These are phyloP conservation scores for Lentinula sp. DNA, from an alignment of 768 basidiomycete species.

Conservation along the genomic window DNA sequence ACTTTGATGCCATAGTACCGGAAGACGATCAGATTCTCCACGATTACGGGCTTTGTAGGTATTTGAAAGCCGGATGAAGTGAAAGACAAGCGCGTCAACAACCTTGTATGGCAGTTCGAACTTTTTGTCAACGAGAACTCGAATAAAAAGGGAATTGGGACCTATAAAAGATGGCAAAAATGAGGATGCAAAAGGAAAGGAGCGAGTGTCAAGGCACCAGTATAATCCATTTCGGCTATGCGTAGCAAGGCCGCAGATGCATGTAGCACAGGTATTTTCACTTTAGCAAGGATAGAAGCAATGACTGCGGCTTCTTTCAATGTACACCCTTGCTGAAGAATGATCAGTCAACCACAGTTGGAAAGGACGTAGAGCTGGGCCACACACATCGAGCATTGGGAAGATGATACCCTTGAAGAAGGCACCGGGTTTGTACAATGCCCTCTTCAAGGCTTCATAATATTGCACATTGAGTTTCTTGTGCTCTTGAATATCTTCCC, in stretches of 20 bases:
- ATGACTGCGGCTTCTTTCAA: slow-evolving; percentile 93
- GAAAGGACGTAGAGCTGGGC: neutral
- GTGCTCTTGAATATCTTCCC: slow-evolving; percentile 82
- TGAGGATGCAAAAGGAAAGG: neutral
- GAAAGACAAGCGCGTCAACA: slow-evolving; percentile 94
- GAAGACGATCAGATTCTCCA: slow-evolving; percentile 74
- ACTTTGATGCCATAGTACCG: slow-evolving; percentile 99
- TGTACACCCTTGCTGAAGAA: slow-evolving; percentile 60
- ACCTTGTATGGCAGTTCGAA: slow-evolving; percentile 97
- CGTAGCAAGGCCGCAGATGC: slow-evolving; percentile 92
- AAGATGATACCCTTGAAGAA: slow-evolving; percentile 99
- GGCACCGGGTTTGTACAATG: slow-evolving; percentile 93
- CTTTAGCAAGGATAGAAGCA: slow-evolving; percentile 84
- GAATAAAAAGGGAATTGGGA: slow-evolving; percentile 94
- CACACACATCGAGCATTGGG: slow-evolving; percentile 82
- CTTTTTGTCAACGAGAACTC: slow-evolving; percentile 95
- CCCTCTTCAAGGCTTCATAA: slow-evolving; percentile 87
- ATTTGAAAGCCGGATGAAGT: slow-evolving; percentile 95
- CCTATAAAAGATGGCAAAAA: slow-evolving; percentile 33
- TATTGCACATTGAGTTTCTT: slow-evolving; percentile 91
- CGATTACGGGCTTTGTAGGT: slow-evolving; percentile 69
- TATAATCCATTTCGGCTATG: slow-evolving; percentile 94
- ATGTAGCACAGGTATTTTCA: slow-evolving; percentile 93
- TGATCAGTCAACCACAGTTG: neutral
- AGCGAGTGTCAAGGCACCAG: slow-evolving; percentile 43